Evolutionary conservation across 2,329 filamentous ascomycete species (phyloP).

Genomic region (Orbilia oligospora): DNA sequence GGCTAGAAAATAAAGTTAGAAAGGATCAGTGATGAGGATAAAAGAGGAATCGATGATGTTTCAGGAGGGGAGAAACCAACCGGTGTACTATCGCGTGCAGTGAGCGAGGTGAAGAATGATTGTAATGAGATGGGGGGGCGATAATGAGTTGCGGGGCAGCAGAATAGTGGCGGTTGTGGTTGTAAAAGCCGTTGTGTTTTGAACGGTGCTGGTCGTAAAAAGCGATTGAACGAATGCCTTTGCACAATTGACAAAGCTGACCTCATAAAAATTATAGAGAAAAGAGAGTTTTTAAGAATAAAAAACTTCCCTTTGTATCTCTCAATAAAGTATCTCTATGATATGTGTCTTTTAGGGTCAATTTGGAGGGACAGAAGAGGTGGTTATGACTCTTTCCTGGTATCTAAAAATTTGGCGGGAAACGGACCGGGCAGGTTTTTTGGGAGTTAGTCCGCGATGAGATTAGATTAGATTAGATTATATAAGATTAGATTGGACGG

Average conservation of each 20-base stretch:
- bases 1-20: not conserved
- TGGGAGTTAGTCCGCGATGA: constrained; percentile 30
- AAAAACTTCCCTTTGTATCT: not conserved
- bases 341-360: not conserved
- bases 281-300: too few relatives aligned
- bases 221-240: constrained; percentile 34
- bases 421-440: constrained; percentile 24
- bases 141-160: constrained; percentile 38
- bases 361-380: not conserved
- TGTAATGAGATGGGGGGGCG: constrained; percentile 3
- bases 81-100: constrained; percentile 10
- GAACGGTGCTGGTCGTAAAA: constrained; percentile 4
- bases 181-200: constrained; percentile 5
- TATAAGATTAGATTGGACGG: not conserved
- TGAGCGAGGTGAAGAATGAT: constrained; percentile 10
- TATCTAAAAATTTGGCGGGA: constrained; percentile 35
- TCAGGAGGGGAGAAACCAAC: constrained; percentile 28
- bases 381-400: constrained; percentile 39
- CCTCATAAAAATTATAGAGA: constrained; percentile 32
- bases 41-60: not conserved
- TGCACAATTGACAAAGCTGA: constrained; percentile 49
- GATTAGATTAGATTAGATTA: constrained; percentile 38
- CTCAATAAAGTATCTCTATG: not conserved
- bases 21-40: not conserved
- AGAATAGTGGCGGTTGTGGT: not conserved